These are phyloP conservation scores for Tulasnella sp. DNA, from an alignment of 768 basidiomycete species.

Conservation along the genomic window DNA sequence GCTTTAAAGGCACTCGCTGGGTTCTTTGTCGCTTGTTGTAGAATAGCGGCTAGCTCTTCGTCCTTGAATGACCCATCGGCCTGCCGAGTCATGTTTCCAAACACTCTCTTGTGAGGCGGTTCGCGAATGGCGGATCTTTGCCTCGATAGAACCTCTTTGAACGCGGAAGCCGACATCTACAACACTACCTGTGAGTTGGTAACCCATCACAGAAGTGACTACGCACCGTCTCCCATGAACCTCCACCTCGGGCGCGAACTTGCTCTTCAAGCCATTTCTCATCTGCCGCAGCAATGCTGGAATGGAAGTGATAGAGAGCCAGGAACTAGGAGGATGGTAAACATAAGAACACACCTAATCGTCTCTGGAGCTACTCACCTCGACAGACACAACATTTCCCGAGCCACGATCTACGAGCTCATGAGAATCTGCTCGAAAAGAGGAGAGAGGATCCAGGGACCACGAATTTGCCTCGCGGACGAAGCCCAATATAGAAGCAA, in stretches of 20 bases:
- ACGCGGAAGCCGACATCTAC: too few species aligned
- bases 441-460: constrained; percentile 38
- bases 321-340: constrained; percentile 18
- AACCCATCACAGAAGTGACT: neutral
- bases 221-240: neutral
- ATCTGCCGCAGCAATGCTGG: constrained; percentile 16
- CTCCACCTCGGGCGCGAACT: neutral
- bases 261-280: constrained; percentile 14
- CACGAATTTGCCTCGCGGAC: constrained; percentile 19
- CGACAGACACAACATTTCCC: constrained; percentile 20
- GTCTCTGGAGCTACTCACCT: constrained; percentile 25
- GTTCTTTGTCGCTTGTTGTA: constrained; percentile 17
- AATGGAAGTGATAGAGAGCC: constrained; percentile 18
- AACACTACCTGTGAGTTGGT: too few species aligned
- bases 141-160: too few species aligned
- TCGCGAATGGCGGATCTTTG: neutral
- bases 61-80: constrained; percentile 14
- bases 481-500: constrained; percentile 13
- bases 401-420: constrained; percentile 43
- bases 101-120: neutral
- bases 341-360: too few species aligned
- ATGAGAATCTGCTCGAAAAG: constrained; percentile 41
- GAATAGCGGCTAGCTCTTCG: constrained; percentile 12
- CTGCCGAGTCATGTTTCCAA: neutral
- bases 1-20: constrained; percentile 18